These are phyloP conservation scores for Podaxis rugospora DNA, from an alignment of 768 basidiomycete species.

Conservation along the genomic window DNA sequence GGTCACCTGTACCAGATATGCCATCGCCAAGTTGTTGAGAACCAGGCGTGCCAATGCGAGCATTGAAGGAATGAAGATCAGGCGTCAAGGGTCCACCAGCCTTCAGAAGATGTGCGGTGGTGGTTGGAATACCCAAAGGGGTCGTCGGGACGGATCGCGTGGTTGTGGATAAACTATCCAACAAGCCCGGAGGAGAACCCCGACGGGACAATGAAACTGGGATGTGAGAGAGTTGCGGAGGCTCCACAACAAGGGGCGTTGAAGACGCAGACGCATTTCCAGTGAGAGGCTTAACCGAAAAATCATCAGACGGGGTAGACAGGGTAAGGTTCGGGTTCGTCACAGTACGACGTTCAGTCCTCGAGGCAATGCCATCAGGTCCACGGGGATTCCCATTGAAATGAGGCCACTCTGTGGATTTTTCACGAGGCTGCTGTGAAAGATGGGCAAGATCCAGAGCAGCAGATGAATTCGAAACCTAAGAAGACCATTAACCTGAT, in stretches of 20 bases:
- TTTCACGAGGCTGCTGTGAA: slow-evolving; percentile 75
- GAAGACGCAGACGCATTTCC: slow-evolving; percentile 53
- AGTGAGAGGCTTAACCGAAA: slow-evolving; percentile 34
- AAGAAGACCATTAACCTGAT: slow-evolving; percentile 10
- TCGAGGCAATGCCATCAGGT: slow-evolving; percentile 51
- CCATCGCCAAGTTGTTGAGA: slow-evolving; percentile 48
- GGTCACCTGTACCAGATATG: slow-evolving; percentile 45
- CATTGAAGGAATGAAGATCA: slow-evolving; percentile 55
- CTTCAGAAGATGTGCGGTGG: slow-evolving; percentile 50
- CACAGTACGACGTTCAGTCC: slow-evolving; percentile 64
- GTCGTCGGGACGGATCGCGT: slow-evolving; percentile 84
- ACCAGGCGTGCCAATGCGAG: slow-evolving; percentile 50
- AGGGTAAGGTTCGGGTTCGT: slow-evolving; percentile 71
- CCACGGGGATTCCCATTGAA: slow-evolving; percentile 63
- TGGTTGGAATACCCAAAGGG: slow-evolving; percentile 57
- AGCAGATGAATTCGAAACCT: slow-evolving; percentile 86
- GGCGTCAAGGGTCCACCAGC: slow-evolving; percentile 63
- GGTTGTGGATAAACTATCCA: slow-evolving; percentile 56
- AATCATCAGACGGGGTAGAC: slow-evolving; percentile 51
- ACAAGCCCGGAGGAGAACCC: slow-evolving; percentile 64
- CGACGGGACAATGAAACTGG: slow-evolving; percentile 60
- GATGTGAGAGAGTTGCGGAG: slow-evolving; percentile 56
- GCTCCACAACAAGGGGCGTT: slow-evolving; percentile 47
- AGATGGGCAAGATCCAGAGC: slow-evolving; percentile 91
- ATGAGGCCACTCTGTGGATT: slow-evolving; percentile 92